These are phyloP conservation scores for Aspergillus texensis DNA, from an alignment of 2,329 filamentous ascomycete species.

Conservation along the genomic window DNA sequence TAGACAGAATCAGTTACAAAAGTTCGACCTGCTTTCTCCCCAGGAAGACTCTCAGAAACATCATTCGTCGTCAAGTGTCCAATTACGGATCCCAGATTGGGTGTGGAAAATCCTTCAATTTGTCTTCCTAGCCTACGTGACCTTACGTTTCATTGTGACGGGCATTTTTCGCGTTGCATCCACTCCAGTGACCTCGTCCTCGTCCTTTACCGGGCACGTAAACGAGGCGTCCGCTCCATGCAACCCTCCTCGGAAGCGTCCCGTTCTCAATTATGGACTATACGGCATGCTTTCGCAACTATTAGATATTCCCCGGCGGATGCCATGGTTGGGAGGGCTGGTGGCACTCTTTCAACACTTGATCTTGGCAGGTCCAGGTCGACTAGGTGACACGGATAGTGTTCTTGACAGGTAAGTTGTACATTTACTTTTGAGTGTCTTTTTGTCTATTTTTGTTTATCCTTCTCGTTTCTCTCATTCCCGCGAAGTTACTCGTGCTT, in stretches of 20 bases:
- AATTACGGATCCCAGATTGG: constrained; percentile 41
- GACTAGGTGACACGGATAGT: constrained; percentile 72
- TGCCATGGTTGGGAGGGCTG: constrained; percentile 85
- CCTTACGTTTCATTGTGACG: constrained; percentile 66
- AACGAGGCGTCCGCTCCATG: constrained; percentile 37
- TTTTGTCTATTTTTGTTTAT: constrained; percentile 10
- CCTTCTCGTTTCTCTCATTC: constrained; percentile 9
- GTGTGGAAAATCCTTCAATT: constrained; percentile 58
- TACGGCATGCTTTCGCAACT: constrained; percentile 75
- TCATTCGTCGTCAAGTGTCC: constrained; percentile 31
- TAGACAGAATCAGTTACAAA: constrained; percentile 53
- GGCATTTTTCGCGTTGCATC: constrained; percentile 70
- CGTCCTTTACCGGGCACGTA: constrained; percentile 26
- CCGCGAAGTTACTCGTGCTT: neutral
- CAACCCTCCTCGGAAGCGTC: constrained; percentile 47
- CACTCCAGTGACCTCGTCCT: constrained; percentile 47
- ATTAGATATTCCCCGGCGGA: constrained; percentile 73
- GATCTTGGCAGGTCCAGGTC: constrained; percentile 72
- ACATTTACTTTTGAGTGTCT: constrained; percentile 16
- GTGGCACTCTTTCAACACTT: constrained; percentile 76
- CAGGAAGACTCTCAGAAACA: constrained; percentile 28
- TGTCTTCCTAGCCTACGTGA: constrained; percentile 57
- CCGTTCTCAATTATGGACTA: constrained; percentile 74
- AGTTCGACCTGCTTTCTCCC: constrained; percentile 57
- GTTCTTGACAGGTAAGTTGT: constrained; percentile 84